These are phyloP conservation scores for Echeveria elegans DNA, from an alignment of 164 flowering plant genomes.

Conservation along the genomic window DNA sequence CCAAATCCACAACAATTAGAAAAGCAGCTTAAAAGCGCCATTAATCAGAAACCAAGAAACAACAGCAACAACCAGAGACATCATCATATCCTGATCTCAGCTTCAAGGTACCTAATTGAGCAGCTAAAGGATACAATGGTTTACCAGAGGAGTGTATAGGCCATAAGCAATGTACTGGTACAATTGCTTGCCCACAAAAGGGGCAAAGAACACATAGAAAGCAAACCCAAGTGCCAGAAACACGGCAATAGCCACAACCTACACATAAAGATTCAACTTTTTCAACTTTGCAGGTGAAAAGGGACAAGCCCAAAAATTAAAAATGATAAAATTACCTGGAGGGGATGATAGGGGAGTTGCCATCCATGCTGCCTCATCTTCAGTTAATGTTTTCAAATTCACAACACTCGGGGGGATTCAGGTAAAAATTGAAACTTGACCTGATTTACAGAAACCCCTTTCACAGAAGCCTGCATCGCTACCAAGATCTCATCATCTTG, in stretches of 20 bases:
- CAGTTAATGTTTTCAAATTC: slow-evolving; percentile 4
- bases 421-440: slow-evolving; percentile 11
- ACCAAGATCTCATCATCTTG: slow-evolving; percentile 10
- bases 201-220: slow-evolving; percentile 95
- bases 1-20: neutral
- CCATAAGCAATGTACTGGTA: slow-evolving; percentile 78
- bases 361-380: slow-evolving; percentile 98
- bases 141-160: slow-evolving; percentile 92
- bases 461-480: slow-evolving; percentile 11
- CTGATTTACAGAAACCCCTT: slow-evolving; percentile 14
- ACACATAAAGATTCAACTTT: slow-evolving; percentile 14
- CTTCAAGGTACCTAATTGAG: slow-evolving; percentile 4
- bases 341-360: slow-evolving; percentile 97
- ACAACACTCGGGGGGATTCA: slow-evolving; percentile 5
- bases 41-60: slow-evolving; percentile 11
- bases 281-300: neutral
- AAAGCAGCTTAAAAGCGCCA: neutral
- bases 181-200: slow-evolving; percentile 85
- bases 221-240: slow-evolving; percentile 97
- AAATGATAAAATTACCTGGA: slow-evolving; percentile 45
- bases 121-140: slow-evolving; percentile 12
- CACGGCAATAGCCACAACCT: slow-evolving; percentile 98
- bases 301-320: neutral
- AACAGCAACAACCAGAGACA: slow-evolving; percentile 7
- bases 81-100: slow-evolving; percentile 27